Conservation (phyloP, 2,329 filamentous ascomycete species). For the Coniosporium tulheliwenetii region DNA sequence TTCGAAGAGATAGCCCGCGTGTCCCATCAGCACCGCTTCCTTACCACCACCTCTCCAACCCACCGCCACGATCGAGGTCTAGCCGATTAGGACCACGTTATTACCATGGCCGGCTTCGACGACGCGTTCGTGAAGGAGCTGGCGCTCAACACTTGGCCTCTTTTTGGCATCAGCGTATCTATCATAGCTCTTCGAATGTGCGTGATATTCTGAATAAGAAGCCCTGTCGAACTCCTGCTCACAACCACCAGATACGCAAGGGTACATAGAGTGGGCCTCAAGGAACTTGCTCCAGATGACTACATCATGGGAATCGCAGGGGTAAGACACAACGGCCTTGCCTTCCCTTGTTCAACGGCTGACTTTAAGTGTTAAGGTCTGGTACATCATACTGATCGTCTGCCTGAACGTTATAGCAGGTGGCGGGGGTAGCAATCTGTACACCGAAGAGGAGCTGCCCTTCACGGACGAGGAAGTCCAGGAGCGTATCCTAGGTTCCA, state of each 20-base stretch:
- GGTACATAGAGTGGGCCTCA: conserved; percentile 2
- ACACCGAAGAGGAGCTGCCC: conserved; percentile 19
- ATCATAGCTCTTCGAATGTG: conserved; percentile 6
- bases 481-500: conserved; percentile 27
- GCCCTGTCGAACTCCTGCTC: not conserved
- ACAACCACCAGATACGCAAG: conserved; percentile 4
- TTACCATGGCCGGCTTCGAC: not conserved
- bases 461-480: conserved; percentile 22
- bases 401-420: conserved; percentile 24
- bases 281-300: conserved; percentile 5
- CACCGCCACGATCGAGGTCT: no score
- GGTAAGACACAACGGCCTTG: not conserved
- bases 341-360: not conserved
- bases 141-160: conserved; percentile 6
- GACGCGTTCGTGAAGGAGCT: conserved; percentile 4
- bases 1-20: no score
- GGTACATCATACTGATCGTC: conserved; percentile 25
- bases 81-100: not conserved
- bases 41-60: no score
- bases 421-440: conserved; percentile 28
- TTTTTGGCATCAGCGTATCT: conserved; percentile 5
- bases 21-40: no score
- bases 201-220: not conserved
- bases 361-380: conserved; percentile 9
- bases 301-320: conserved; percentile 4